Conservation (phyloP, 1,139 yeast species). For the Candida albicans region DNA sequence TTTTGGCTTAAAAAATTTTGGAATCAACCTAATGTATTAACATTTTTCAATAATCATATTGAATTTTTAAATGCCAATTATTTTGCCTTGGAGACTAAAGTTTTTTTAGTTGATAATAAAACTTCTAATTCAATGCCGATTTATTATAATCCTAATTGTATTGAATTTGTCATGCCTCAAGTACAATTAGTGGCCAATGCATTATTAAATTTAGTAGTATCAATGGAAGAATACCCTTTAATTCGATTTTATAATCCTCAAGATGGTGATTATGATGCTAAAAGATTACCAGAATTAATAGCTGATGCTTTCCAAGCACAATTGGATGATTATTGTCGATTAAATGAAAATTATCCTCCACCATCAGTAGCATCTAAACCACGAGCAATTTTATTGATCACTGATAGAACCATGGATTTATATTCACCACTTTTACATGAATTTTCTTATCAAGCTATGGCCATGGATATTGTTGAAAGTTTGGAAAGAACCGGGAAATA, state of each 20-base stretch:
- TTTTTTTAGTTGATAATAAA: constrained; percentile 36
- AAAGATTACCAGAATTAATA: constrained; percentile 66
- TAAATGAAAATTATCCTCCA: constrained; percentile 63
- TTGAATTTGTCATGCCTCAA: constrained; percentile 58
- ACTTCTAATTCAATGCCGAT: constrained; percentile 66
- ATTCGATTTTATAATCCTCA: constrained; percentile 68
- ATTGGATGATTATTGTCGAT: constrained; percentile 73
- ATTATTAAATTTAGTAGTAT: constrained; percentile 68
- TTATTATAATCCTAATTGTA: constrained; percentile 69
- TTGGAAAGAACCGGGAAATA: constrained; percentile 56
- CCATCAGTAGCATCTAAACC: constrained; percentile 57
- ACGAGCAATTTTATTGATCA: constrained; percentile 69
- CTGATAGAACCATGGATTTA: constrained; percentile 83
- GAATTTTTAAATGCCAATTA: constrained; percentile 28
- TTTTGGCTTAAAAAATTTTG: constrained; percentile 31
- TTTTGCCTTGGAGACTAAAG: constrained; percentile 40
- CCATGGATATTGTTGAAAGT: constrained; percentile 65
- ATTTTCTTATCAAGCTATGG: constrained; percentile 92
- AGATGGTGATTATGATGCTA: constrained; percentile 51
- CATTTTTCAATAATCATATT: constrained; percentile 32
- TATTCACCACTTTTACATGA: constrained; percentile 87
- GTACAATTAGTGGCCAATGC: constrained; percentile 59
- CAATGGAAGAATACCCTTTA: constrained; percentile 87
- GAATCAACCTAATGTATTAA: constrained; percentile 30
- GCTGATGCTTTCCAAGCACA: constrained; percentile 72